Conservation (phyloP, 1,284 basidiomycete genomes). For the Microbotryum scabiosae region DNA sequence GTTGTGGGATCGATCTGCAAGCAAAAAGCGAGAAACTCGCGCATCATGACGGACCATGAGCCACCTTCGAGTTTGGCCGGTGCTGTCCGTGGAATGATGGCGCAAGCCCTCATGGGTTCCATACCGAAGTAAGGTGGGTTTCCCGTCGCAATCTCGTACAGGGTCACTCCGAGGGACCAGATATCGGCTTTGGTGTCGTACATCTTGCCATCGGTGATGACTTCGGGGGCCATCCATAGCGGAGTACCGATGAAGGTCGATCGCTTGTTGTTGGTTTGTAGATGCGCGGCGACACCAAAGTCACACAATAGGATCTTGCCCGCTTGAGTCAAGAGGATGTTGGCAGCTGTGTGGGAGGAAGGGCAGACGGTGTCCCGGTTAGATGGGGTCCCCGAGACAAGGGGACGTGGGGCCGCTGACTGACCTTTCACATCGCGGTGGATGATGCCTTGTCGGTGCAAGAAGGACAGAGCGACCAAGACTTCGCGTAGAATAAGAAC, state of each 20-base stretch:
- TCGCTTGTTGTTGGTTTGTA: conserved; percentile 76
- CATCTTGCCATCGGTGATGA: conserved; percentile 72
- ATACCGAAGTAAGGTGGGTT: conserved; percentile 74
- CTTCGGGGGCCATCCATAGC: conserved; percentile 98
- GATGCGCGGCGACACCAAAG: conserved; percentile 90
- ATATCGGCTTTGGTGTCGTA: conserved; percentile 96
- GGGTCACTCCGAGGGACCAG: conserved; percentile 90
- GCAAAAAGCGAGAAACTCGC: conserved; percentile 79
- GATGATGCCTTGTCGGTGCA: conserved; percentile 89
- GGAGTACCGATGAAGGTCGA: conserved; percentile 93
- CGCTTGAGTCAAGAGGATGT: conserved; percentile 76
- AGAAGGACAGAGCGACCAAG: conserved; percentile 71
- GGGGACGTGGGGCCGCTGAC: conserved; percentile 5
- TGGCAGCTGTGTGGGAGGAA: conserved; percentile 55
- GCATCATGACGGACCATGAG: conserved; percentile 66
- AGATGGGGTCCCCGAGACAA: no score
- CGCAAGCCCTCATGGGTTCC: conserved; percentile 64
- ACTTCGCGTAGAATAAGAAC: conserved; percentile 84
- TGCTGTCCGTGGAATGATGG: conserved; percentile 74
- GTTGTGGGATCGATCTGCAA: conserved; percentile 72
- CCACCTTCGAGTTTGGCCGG: conserved; percentile 77
- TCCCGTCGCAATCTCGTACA: conserved; percentile 93
- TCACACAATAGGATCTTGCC: conserved; percentile 90
- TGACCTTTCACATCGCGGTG: conserved; percentile 83
- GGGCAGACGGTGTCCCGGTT: no score